Evolutionary conservation across 305 asterid species (phyloP), one percentile per base, ranked within the genome.

Genomic region (Solanum chacoense): DNA sequence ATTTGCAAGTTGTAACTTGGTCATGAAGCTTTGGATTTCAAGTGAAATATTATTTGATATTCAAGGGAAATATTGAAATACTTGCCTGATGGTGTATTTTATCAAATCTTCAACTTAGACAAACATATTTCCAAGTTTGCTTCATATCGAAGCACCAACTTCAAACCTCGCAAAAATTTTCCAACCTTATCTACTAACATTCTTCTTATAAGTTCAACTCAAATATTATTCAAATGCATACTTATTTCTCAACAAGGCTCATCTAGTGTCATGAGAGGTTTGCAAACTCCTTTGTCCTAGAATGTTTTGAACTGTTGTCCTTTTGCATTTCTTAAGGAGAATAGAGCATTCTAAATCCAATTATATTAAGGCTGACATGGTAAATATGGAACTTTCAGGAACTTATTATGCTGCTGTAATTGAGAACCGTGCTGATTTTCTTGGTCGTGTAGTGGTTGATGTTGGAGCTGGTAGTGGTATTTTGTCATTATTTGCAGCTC

Each of bases 401-500:
- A 92, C 97, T 69, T 98, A 98, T 92, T 95, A 96, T 93, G 99
- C 99, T 91, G 99, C 99, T 3, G 98, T 98, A 89, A 93, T 96
- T 92, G 99, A 98, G 93, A 98, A 98, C 91, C 98, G 97, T 85
- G 92, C 89, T 80, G 98, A 96, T 94, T 96, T 98, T 89, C 40
- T 77, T 42, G 98, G 93, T 85, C 95, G 97, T 40, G 94, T 98
- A 69, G 99, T 98, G 87, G 99, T 98, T 90, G 99, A 98, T 93
- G 99, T 98, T 88, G 99, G 99, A 86, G 99, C 99, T 93, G 99
- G 99, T 83, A 97, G 98, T 92, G 99, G 98, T 92, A 96, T 96
- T 91, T 93, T 96, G 92, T 96, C 98, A 90, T 93, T 98, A 89
- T 98, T 98, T 93, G 99, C 99, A 89, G 99, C 99, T 77, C 99